These are phyloP conservation scores for Ustilago shanxiensis DNA, from an alignment of 1,284 basidiomycete genomes.

Conservation along the genomic window DNA sequence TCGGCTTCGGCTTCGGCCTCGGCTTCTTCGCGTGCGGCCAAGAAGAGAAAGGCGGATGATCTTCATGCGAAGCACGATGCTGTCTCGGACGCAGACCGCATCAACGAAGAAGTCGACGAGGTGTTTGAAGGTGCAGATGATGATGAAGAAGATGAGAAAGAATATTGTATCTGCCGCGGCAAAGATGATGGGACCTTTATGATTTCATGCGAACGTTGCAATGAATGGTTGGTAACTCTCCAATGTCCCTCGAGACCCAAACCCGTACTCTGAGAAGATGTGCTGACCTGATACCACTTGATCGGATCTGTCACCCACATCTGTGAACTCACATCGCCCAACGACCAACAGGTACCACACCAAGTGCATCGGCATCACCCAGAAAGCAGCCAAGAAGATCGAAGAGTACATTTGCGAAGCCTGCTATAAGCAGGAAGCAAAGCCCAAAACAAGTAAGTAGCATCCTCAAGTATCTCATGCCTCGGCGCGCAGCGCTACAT, in stretches of 20 bases:
- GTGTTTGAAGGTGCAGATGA: conserved; percentile 35
- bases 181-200: conserved; percentile 66
- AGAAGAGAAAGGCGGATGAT: conserved; percentile 38
- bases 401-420: conserved; percentile 60
- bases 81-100: conserved; percentile 8
- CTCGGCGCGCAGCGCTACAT: neutral
- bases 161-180: conserved; percentile 65
- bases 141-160: conserved; percentile 39
- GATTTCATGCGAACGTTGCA: conserved; percentile 64
- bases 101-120: conserved; percentile 24
- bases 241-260: neutral
- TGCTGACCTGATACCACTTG: conserved; percentile 19
- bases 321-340: neutral
- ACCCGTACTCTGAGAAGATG: neutral
- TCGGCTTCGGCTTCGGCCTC: neutral
- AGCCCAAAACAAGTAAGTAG: conserved; percentile 48
- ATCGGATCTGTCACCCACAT: too few species aligned
- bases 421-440: conserved; percentile 30
- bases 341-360: conserved; percentile 61
- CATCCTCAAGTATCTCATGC: too few species aligned
- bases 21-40: conserved; percentile 10
- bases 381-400: conserved; percentile 60
- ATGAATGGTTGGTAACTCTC: conserved; percentile 63
- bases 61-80: conserved; percentile 11
- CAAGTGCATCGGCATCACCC: conserved; percentile 61